Conservation (phyloP, 208 protist species). For the Trypanosoma scelopori region DNA sequence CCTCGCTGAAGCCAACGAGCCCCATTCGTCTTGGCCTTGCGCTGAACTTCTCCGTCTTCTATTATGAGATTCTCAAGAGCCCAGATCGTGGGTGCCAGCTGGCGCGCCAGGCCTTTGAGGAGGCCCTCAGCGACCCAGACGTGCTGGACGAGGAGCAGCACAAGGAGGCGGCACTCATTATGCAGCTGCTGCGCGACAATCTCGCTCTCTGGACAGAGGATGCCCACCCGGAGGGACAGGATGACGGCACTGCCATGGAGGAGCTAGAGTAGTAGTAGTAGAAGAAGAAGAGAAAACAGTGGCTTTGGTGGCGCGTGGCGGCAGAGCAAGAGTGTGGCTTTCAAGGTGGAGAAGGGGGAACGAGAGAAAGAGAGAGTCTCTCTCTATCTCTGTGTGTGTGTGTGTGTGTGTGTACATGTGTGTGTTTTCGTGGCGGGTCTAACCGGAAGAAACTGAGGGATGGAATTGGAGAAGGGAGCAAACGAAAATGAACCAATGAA, state of each 20-base stretch:
- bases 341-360: constrained; percentile 12
- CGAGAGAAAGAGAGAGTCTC: too few relatives aligned
- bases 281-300: constrained; percentile 1
- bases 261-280: constrained; percentile 74
- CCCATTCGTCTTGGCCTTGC: constrained; percentile 99
- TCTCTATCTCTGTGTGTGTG: too few relatives aligned
- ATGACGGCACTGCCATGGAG: constrained; percentile 86
- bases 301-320: neutral
- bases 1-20: constrained; percentile 88
- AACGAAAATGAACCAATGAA: constrained; percentile 2
- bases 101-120: constrained; percentile 97
- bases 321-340: constrained; percentile 8
- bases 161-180: constrained; percentile 99
- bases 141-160: constrained; percentile 97
- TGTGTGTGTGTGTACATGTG: too few relatives aligned
- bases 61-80: constrained; percentile 99
- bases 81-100: constrained; percentile 96
- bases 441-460: constrained; percentile 12
- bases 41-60: constrained; percentile 99
- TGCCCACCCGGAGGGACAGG: constrained; percentile 72
- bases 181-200: constrained; percentile 99
- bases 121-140: constrained; percentile 96
- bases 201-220: constrained; percentile 98
- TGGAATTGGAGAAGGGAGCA: constrained; percentile 19
- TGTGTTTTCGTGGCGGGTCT: neutral